Evolutionary conservation across 805 yeast species (phyloP), one percentile per base, ranked within the genome.

Genomic region (Ogataea trehalophila): DNA sequence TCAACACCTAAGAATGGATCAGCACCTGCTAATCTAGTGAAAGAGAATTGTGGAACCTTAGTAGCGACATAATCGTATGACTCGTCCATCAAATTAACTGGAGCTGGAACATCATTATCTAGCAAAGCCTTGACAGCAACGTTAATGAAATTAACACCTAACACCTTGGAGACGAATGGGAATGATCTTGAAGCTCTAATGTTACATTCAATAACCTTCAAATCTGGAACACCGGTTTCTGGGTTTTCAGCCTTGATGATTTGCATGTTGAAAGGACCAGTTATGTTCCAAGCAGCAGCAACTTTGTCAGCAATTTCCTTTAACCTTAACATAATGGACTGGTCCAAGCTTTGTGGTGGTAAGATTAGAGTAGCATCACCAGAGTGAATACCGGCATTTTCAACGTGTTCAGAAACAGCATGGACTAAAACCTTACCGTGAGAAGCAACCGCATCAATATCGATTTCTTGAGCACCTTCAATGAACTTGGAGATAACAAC

Each of bases 181-280:
- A 89, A 91, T n/a, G 98, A 92, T 69, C 99, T 87, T n/a, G 98
- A 92, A 34, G 99, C 99, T 73, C 99, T 87, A 49, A 92, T 96
- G 65, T 92, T 92, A 79, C 99, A 92, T 74, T 92, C 99, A 66
- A 92, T 92, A 46, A 92, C 99, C 81, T 94, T 94, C 33, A 39
- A 39, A n/a, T 39, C 41, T 39, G 41, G 41, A 22, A 39, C 18
- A 39, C 41, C 41, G 69, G 92, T 89, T 60, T 89, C 96, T 60
- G 89, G 87, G 69, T 91, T 90, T 73, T 90, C 88, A 52, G 97
- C 96, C 33, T 39, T 39, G 67, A 94, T 94, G 66, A 94, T 84
- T 76, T 94, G 98, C 95, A 92, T 95, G 75, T 92, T 92, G 80
- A 87, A 92, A 23, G 99, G 99, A 62, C 99, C 99, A 41, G 97